Evolutionary conservation across 495 filamentous ascomycete genomes (phyloP).

Genomic region (Trypethelium eluteriae): DNA sequence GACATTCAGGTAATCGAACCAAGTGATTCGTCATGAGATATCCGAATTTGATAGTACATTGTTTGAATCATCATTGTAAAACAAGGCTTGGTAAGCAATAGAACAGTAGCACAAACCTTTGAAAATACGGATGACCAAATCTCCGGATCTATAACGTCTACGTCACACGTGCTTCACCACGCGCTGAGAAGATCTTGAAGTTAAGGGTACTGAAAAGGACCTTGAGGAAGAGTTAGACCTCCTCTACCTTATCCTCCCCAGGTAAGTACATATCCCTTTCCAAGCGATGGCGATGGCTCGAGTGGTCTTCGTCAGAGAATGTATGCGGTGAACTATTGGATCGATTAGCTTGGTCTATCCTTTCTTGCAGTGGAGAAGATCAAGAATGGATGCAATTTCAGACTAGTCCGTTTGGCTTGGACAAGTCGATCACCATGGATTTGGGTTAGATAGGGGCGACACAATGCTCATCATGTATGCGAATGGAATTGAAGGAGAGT

Average conservation of each 20-base stretch:
- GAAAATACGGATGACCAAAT: too few relatives aligned
- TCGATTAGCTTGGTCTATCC: not conserved
- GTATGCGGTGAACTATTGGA: too few relatives aligned
- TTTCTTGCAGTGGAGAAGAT: not conserved
- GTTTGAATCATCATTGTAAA: constrained; percentile 49
- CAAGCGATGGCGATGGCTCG: too few relatives aligned
- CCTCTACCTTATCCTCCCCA: too few relatives aligned
- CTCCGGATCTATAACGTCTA: too few relatives aligned
- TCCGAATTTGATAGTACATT: constrained; percentile 64
- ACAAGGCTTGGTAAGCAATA: not conserved
- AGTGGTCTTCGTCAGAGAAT: too few relatives aligned
- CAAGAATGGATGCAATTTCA: not conserved
- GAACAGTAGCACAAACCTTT: not conserved
- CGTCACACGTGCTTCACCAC: too few relatives aligned
- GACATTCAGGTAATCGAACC: constrained; percentile 47
- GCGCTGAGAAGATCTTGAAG: too few relatives aligned
- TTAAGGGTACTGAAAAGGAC: too few relatives aligned
- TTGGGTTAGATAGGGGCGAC: constrained; percentile 89
- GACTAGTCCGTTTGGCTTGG: constrained; percentile 76
- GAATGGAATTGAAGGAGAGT: too few relatives aligned
- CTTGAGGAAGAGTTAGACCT: too few relatives aligned
- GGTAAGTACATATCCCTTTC: too few relatives aligned
- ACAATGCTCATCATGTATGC: constrained; percentile 68
- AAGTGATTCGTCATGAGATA: constrained; percentile 42
- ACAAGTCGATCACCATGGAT: constrained; percentile 80